phyloP scores from a whole-genome alignment of 1,284 basidiomycete species.

The Schizophyllum amplum region DNA sequence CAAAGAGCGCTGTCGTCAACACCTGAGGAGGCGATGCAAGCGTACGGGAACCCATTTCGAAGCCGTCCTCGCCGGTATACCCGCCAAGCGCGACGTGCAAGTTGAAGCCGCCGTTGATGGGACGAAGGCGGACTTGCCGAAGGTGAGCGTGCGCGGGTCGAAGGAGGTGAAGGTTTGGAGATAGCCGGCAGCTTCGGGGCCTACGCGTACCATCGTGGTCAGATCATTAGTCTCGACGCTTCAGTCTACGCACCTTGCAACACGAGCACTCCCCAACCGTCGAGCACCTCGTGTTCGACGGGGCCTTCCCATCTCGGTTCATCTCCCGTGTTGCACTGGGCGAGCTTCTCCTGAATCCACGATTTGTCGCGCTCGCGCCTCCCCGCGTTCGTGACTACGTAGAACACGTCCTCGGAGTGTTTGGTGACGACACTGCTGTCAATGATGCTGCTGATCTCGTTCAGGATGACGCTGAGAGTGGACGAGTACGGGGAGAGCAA shows the following conservation, averaged over 20 bases:
- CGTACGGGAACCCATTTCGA: slow-evolving; percentile 55
- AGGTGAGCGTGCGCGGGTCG: too few species aligned
- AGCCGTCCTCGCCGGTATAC: slow-evolving; percentile 98
- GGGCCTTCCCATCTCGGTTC: slow-evolving; percentile 31
- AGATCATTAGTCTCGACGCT: slow-evolving; percentile 77
- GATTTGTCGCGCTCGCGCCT: slow-evolving; percentile 74
- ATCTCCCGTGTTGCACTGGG: slow-evolving; percentile 66
- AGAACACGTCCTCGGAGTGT: slow-evolving; percentile 73
- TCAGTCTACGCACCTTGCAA: slow-evolving; percentile 73
- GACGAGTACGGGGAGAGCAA: too few species aligned
- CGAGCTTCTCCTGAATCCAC: slow-evolving; percentile 67
- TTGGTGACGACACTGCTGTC: slow-evolving; percentile 91
- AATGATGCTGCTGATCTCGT: slow-evolving; percentile 87
- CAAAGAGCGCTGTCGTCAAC: slow-evolving; percentile 5
- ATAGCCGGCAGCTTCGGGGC: too few species aligned
- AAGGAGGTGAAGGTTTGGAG: too few species aligned
- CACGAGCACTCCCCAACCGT: slow-evolving; percentile 85
- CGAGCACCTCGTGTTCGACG: slow-evolving; percentile 68
- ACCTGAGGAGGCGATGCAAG: not conserved
- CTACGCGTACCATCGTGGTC: too few species aligned
- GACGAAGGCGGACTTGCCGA: slow-evolving; percentile 72
- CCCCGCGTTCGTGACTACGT: slow-evolving; percentile 96
- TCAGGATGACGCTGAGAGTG: slow-evolving; percentile 81
- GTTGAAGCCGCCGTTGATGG: slow-evolving; percentile 63
- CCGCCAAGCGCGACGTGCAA: slow-evolving; percentile 94